phyloP scores from a whole-genome alignment of 495 filamentous ascomycete species.

The Cercophora samala region DNA sequence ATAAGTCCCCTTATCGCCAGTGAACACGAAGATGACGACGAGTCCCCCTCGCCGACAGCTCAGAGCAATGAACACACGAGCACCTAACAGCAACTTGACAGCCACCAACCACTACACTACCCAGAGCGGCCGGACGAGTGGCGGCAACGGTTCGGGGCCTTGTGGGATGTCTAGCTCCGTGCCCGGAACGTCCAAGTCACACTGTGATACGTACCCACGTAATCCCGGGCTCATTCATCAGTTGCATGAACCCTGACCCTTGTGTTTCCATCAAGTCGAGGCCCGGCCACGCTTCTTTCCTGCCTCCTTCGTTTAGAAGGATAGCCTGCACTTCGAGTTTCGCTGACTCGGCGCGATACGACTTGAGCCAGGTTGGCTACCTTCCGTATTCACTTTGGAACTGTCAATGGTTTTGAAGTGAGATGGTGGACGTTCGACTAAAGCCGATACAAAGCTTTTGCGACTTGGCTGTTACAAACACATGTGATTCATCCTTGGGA shows the following conservation, averaged over 20 bases:
- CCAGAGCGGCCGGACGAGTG: constrained; percentile 5
- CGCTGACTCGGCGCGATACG: constrained; percentile 1
- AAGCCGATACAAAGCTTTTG: background rate
- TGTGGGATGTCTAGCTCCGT: constrained; percentile 19
- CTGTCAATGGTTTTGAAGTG: background rate
- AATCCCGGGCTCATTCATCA: background rate
- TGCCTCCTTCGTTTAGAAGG: constrained; percentile 2
- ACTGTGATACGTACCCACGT: constrained; percentile 6
- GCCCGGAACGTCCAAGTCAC: constrained; percentile 18
- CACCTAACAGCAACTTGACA: background rate
- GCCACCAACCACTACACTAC: background rate
- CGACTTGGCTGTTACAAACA: background rate
- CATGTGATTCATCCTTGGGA: background rate
- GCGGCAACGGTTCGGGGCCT: background rate
- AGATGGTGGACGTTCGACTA: background rate
- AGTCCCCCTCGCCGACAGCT: background rate
- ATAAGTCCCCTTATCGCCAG: background rate
- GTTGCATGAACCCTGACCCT: constrained; percentile 15
- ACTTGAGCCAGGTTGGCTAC: background rate
- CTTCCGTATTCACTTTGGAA: constrained; percentile 4
- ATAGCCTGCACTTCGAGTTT: background rate
- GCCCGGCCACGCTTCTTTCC: background rate
- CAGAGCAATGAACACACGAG: background rate
- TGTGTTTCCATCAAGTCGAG: constrained; percentile 10
- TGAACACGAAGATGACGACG: background rate